Evolutionary conservation across 345 rosid genomes (phyloP), one percentile per base, ranked within the genome.

Genomic region (Rhizophora mangle): DNA sequence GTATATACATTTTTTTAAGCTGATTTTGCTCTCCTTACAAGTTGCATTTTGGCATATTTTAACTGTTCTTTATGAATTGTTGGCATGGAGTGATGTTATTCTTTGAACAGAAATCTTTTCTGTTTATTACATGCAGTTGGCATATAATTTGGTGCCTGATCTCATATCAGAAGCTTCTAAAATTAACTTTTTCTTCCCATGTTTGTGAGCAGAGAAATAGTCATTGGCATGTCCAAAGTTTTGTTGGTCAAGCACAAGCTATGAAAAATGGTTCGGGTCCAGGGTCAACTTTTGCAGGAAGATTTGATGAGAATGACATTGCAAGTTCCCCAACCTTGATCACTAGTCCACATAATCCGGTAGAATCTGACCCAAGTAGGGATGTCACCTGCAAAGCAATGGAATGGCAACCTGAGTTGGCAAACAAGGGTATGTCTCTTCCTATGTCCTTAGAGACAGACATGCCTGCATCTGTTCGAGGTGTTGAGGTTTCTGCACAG

Each of bases 161-260:
- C 2, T 9, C 15, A 7, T 55, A 21, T 55, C 7, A 55, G 15
- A 55, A 55, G 16, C 15, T 26, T 55, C 59, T 22, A n/a, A 55
- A 39, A 8, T 55, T 55, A 22, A 8, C 16, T 3, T 22, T 55
- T 26, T 39, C 46, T 39, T 39, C 46, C 15, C 16, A 10, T 39
- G 46, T 39, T 55, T 55, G 29, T 55, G 20, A 22, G 46, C 59
- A 95, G 99, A 90, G 96, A 80, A 95, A 89, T 74, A 95, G 89
- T 79, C 99, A 95, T 66, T 95, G 97, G 99, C 92, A 88, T 9
- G 87, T 74, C 75, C 96, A 87, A 74, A 84, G 79, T 81, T 78
- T 85, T 69, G 81, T 30, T 6, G 84, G 91, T 62, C 90, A 86
- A 39, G 86, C 88, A 30, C 93, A 84, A 67, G 78, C 87, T 43